These are phyloP conservation scores for Globisporangium nunn DNA, from an alignment of 352 stramenopile genomes.

Conservation along the genomic window DNA sequence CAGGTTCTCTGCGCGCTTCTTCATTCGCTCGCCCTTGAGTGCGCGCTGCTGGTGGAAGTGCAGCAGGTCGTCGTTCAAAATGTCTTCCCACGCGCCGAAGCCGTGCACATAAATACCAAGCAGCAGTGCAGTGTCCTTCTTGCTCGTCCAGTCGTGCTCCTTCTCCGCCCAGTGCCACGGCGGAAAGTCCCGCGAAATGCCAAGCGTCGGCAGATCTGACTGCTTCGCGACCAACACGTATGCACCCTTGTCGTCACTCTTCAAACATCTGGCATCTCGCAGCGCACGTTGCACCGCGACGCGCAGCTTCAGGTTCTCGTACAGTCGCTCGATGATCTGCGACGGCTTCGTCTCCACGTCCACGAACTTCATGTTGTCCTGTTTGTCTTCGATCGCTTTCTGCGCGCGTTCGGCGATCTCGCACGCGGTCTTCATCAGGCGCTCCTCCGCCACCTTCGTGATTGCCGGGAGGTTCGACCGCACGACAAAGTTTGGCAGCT, in stretches of 20 bases:
- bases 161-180: conserved; percentile 76
- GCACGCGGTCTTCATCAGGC: conserved; percentile 42
- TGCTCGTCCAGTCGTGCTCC: conserved; percentile 71
- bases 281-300: conserved; percentile 75
- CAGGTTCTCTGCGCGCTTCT: conserved; percentile 80
- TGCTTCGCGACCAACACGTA: conserved; percentile 73
- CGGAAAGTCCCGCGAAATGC: conserved; percentile 54
- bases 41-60: conserved; percentile 75
- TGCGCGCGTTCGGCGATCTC: conserved; percentile 59
- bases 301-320: conserved; percentile 82
- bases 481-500: conserved; percentile 66
- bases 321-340: conserved; percentile 75
- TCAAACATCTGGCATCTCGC: conserved; percentile 29
- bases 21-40: conserved; percentile 75
- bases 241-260: conserved; percentile 43
- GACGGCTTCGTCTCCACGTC: conserved; percentile 72
- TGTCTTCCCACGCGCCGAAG: conserved; percentile 83
- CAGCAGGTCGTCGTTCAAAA: conserved; percentile 75
- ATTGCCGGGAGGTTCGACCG: conserved; percentile 45
- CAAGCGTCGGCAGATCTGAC: conserved; percentile 54
- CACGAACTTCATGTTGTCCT: conserved; percentile 69
- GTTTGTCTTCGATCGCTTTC: conserved; percentile 44
- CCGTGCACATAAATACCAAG: conserved; percentile 81
- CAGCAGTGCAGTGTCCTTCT: conserved; percentile 74
- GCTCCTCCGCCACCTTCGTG: conserved; percentile 52